Percentiles rank a stretch among this genome's conserved stretches.
phyloP scores from a whole-genome alignment of 1,284 basidiomycete species.

The Testicularia cyperi region DNA sequence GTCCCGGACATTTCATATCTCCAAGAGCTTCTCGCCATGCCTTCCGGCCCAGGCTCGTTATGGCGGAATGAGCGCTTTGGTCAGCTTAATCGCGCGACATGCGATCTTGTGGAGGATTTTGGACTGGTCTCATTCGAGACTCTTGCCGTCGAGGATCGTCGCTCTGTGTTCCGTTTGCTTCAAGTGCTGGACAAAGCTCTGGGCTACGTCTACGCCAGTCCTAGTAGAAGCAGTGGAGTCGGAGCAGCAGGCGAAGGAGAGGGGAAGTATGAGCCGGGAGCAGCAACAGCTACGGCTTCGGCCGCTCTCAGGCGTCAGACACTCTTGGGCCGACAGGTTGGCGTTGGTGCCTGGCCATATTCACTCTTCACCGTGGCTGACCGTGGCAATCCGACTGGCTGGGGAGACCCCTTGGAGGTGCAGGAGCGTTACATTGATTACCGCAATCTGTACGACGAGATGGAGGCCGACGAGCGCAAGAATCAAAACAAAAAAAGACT shows the following conservation, averaged over 20 bases:
- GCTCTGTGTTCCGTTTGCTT: constrained; percentile 53
- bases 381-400: constrained; percentile 40
- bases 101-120: constrained; percentile 89
- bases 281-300: constrained; percentile 19
- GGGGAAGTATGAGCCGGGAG: constrained; percentile 24
- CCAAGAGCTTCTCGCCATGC: constrained; percentile 68
- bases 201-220: constrained; percentile 49
- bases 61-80: constrained; percentile 39
- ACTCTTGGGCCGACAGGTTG: neutral
- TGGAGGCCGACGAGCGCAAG: constrained; percentile 22
- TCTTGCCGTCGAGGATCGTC: constrained; percentile 66
- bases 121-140: constrained; percentile 96
- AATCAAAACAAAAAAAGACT: constrained; percentile 26
- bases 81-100: constrained; percentile 79
- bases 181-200: constrained; percentile 55
- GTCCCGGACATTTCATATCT: constrained; percentile 93
- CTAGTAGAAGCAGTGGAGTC: neutral
- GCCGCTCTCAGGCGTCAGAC: constrained; percentile 13
- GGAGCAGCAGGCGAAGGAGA: constrained; percentile 20
- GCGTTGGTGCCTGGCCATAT: constrained; percentile 34
- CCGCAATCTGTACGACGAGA: constrained; percentile 24
- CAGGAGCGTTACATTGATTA: constrained; percentile 53
- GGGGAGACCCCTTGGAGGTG: constrained; percentile 47
- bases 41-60: constrained; percentile 24
- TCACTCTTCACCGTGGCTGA: constrained; percentile 48